A percentile compares a stretch with the other conserved stretches of the same genome.
Conservation (phyloP, 768 basidiomycete species). For the Albatrellus ellisii region DNA sequence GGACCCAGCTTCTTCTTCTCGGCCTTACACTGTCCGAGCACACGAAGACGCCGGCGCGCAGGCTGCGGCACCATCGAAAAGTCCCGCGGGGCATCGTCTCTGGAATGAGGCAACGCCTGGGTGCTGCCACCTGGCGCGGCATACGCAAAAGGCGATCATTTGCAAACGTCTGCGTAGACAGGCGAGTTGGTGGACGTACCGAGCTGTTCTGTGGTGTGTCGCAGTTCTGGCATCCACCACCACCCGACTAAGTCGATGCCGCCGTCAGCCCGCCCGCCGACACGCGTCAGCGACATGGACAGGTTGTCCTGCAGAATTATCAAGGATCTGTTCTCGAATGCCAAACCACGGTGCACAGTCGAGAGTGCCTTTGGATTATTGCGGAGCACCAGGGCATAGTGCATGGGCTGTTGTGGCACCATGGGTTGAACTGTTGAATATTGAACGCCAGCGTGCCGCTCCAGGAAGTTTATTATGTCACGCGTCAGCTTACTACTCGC, state of each 20-base stretch:
- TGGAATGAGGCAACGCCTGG: too few species aligned
- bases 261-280: conserved; percentile 84
- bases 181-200: conserved; percentile 1
- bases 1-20: conserved; percentile 74
- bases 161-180: neutral
- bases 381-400: too few species aligned
- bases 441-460: too few species aligned
- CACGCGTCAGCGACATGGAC: conserved; percentile 67
- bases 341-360: conserved; percentile 51
- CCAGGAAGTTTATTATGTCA: too few species aligned
- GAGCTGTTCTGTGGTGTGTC: neutral
- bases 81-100: too few species aligned
- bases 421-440: too few species aligned
- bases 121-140: too few species aligned
- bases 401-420: too few species aligned
- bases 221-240: conserved; percentile 72
- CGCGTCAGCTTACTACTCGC: too few species aligned
- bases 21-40: conserved; percentile 87
- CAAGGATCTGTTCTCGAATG: conserved; percentile 64
- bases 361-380: too few species aligned
- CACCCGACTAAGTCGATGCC: conserved; percentile 83
- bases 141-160: neutral
- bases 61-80: neutral
- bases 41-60: conserved; percentile 43
- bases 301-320: conserved; percentile 45